phyloP scores from a whole-genome alignment of 148 eudicot species.

The Rhododendron williamsianum region DNA sequence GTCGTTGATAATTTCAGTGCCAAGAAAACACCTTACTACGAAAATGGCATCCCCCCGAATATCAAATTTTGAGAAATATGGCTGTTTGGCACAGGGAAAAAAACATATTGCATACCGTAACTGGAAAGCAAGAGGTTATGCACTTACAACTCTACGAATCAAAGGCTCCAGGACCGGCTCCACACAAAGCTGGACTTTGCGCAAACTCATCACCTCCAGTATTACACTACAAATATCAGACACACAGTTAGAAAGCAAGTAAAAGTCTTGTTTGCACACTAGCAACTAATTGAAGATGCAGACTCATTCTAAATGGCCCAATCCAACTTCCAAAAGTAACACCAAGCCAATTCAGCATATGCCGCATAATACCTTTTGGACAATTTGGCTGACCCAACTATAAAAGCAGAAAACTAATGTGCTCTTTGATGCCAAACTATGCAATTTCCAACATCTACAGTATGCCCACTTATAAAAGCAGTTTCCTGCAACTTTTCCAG shows the following conservation, averaged over 20 bases:
- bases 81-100: not conserved
- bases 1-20: not conserved
- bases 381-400: not conserved
- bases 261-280: not conserved
- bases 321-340: not conserved
- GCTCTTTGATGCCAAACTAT: not conserved
- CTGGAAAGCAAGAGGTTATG: not conserved
- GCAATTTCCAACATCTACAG: not conserved
- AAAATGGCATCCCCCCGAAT: not conserved
- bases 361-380: not conserved
- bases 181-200: constrained; percentile 39
- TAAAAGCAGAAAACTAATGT: not conserved
- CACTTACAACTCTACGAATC: constrained; percentile 70
- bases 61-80: not conserved
- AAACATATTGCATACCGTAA: not conserved
- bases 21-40: not conserved
- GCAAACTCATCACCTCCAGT: constrained; percentile 46
- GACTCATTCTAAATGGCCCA: not conserved
- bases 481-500: not conserved
- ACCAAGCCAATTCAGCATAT: not conserved
- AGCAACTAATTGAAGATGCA: not conserved
- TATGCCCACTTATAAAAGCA: not conserved
- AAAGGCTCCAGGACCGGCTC: constrained; percentile 43
- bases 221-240: constrained; percentile 35
- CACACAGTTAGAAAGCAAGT: not conserved